Evolutionary conservation across 2,329 filamentous ascomycete species (phyloP), one percentile per base, ranked within the genome.

Genomic region (Ceratocystis destructans): DNA sequence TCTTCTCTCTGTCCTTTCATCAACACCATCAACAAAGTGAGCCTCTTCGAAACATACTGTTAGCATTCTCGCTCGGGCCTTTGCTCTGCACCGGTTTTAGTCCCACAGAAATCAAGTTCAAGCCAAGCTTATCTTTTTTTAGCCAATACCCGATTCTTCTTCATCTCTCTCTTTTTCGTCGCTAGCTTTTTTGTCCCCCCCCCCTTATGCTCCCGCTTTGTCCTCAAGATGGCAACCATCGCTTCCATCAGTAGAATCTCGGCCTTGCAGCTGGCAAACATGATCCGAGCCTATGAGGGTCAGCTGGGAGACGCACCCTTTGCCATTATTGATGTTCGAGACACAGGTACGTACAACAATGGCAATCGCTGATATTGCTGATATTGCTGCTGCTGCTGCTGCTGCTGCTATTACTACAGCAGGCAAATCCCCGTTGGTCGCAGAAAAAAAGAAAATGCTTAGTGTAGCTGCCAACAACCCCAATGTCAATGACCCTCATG

Each of bases 281-380:
- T 85, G 63, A 80, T 93, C 17, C 80, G 86, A 28, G 77, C 80
- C 71, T 75, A 71, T 45, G 72, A 77, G 64, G 72, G 74, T 62
- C 72, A 77, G 62, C 71, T 72, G 37, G 70, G 73, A 63, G 74
- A 78, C 67, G 76, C 74, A 66, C 77, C 74, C 72, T 80, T 91
- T 67, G 89, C 89, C 8, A 80, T 97, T 46, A 82, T 97, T 67
- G 94, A 97, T 74, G 94, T 97, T 6, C 86, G 94, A 67, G 94
- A 96, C 74, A 85, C 86, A 70, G 87, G 87, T 88, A 75, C 65
- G 77, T 72, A 41, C 33, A 62, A 64, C 48, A 50, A 22, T 25
- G 12, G 6, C 22, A 25, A n/a, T 1, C 37, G 48, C 22, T 20
- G 33, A 6, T 33, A 7, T 37, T 37, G 33, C 22, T 25, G 22